Evolutionary conservation across 805 yeast genomes (phyloP).

Genomic region (Wickerhamiella qilinensis): DNA sequence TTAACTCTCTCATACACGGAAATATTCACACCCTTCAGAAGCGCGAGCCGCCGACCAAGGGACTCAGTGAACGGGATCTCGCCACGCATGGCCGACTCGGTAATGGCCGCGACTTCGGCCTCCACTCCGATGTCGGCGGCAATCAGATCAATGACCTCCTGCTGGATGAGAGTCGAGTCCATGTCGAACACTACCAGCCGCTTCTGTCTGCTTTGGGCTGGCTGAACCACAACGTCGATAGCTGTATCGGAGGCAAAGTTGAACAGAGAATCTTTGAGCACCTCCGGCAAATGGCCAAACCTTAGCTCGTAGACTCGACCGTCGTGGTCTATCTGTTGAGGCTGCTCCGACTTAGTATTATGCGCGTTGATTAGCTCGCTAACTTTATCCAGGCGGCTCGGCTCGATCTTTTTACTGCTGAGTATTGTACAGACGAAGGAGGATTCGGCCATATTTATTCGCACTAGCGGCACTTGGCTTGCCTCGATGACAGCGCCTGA

Average conservation of each 20-base stretch:
- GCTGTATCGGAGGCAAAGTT: background rate
- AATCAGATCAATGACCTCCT: slow-evolving; percentile 90
- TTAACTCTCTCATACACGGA: slow-evolving; percentile 65
- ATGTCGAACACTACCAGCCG: slow-evolving; percentile 80
- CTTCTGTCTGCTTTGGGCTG: slow-evolving; percentile 20
- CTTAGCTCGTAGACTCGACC: no score
- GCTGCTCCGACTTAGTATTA: no score
- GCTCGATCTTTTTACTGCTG: no score
- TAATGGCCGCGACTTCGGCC: slow-evolving; percentile 69
- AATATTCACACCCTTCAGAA: slow-evolving; percentile 72
- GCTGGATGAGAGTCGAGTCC: slow-evolving; percentile 93
- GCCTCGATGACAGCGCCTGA: no score
- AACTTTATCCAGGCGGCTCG: no score
- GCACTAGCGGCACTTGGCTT: no score
- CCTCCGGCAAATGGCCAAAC: background rate
- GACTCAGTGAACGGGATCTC: slow-evolving; percentile 84
- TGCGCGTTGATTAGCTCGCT: no score
- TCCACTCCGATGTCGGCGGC: slow-evolving; percentile 92
- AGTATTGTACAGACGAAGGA: no score
- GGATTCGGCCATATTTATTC: no score
- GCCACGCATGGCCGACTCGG: slow-evolving; percentile 93
- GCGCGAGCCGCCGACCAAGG: slow-evolving; percentile 50
- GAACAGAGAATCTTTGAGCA: background rate
- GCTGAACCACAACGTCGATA: slow-evolving; percentile 32
- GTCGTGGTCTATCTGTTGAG: no score